These are phyloP conservation scores for Alnus rubra DNA, from an alignment of 306 rosid genomes.

Conservation along the genomic window DNA sequence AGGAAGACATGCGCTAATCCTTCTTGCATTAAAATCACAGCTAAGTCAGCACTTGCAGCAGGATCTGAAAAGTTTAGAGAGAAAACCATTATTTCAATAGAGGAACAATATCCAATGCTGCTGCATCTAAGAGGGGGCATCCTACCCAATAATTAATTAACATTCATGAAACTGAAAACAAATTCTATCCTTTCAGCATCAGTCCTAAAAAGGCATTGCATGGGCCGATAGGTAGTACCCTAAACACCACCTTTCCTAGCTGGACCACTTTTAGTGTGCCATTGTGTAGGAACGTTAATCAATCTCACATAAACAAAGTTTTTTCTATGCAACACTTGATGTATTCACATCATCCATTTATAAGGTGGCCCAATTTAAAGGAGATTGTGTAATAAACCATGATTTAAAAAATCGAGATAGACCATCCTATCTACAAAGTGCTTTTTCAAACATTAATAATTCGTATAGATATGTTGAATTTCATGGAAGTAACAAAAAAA, in stretches of 20 bases:
- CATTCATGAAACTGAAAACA: not conserved
- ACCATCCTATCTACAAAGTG: not conserved
- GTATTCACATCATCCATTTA: not conserved
- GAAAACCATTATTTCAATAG: slow-evolving; percentile 4
- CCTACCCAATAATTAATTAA: not conserved
- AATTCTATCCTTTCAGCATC: not conserved
- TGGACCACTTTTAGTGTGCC: not conserved
- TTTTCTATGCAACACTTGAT: not conserved
- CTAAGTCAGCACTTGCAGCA: slow-evolving; percentile 93
- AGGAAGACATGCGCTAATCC: slow-evolving; percentile 93
- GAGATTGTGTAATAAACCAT: not conserved
- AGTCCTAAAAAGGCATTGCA: not conserved
- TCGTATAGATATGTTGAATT: not conserved
- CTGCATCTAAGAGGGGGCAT: not conserved
- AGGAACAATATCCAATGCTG: not conserved
- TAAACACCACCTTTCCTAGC: not conserved
- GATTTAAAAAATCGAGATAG: not conserved
- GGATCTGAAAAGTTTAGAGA: slow-evolving; percentile 66
- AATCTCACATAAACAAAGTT: not conserved
- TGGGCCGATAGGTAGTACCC: not conserved
- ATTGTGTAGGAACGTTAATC: not conserved
- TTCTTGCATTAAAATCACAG: slow-evolving; percentile 98
- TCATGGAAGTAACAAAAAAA: not conserved
- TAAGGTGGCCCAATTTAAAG: not conserved
- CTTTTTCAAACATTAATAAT: not conserved